Evolutionary conservation across 495 filamentous ascomycete genomes (phyloP).

Genomic region (Penicillium canescens): DNA sequence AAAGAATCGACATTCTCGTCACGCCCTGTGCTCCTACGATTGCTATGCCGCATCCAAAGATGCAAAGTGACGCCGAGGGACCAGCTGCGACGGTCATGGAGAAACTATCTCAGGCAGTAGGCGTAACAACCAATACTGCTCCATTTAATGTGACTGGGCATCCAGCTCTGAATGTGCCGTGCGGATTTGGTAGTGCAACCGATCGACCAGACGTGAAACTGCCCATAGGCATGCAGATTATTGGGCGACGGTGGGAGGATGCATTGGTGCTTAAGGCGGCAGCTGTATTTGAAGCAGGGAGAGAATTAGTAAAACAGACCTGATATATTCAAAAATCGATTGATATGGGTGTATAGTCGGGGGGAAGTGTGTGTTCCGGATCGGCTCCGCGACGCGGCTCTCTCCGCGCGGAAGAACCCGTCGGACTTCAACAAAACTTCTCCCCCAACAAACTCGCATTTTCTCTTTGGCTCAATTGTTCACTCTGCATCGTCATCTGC

Average conservation of each 20-base stretch:
- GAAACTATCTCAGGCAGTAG: conserved; percentile 34
- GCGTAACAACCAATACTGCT: conserved; percentile 51
- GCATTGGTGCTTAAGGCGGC: conserved; percentile 25
- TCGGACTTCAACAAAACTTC: too few species aligned
- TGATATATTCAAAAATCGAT: too few species aligned
- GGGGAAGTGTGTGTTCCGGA: too few species aligned
- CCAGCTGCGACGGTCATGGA: conserved; percentile 22
- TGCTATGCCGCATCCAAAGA: conserved; percentile 32
- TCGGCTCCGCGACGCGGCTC: too few species aligned
- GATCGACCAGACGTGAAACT: conserved; percentile 41
- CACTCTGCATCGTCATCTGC: too few species aligned
- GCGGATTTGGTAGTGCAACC: conserved; percentile 40
- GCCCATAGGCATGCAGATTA: conserved; percentile 57
- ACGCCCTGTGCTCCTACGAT: conserved; percentile 44
- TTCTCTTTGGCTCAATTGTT: too few species aligned
- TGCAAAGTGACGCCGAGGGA: conserved; percentile 3
- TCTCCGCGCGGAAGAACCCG: too few species aligned
- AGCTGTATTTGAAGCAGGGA: conserved; percentile 19
- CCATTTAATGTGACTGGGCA: conserved; percentile 58
- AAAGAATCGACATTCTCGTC: conserved; percentile 45
- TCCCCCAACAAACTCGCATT: too few species aligned
- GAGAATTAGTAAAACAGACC: not conserved
- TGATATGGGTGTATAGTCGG: too few species aligned
- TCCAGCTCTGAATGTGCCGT: conserved; percentile 54
- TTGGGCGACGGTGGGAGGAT: conserved; percentile 52